Conservation (phyloP, 192 early-diverging fungal genomes). For the Chytriomyces hyalinus region DNA sequence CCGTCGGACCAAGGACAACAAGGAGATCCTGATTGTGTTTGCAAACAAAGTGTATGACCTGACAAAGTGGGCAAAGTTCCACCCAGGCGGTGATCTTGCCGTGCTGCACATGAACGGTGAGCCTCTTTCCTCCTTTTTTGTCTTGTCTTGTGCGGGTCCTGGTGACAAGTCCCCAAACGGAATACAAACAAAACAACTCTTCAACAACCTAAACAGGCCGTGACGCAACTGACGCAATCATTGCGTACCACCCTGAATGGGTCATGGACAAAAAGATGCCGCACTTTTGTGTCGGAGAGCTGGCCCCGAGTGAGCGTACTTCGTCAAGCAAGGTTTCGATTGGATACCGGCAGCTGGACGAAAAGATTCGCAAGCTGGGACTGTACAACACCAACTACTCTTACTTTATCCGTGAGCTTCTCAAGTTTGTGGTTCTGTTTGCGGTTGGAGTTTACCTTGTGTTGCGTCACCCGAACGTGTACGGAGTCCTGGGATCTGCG, state of each 20-base stretch:
- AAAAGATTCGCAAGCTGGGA: conserved; percentile 63
- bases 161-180: too few relatives aligned
- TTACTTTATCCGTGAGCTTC: conserved; percentile 58
- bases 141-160: not conserved
- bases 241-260: conserved; percentile 81
- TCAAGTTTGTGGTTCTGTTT: conserved; percentile 49
- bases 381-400: conserved; percentile 68
- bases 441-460: conserved; percentile 39
- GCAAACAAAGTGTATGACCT: conserved; percentile 88
- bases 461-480: conserved; percentile 33
- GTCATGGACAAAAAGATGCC: conserved; percentile 78
- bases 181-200: not conserved
- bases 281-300: conserved; percentile 80
- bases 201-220: conserved; percentile 33
- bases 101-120: conserved; percentile 84
- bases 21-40: conserved; percentile 81
- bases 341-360: conserved; percentile 72
- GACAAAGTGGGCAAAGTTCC: conserved; percentile 69
- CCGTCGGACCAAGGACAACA: not conserved
- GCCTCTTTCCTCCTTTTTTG: not conserved
- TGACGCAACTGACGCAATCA: conserved; percentile 91
- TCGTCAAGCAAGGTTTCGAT: conserved; percentile 29
- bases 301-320: conserved; percentile 30
- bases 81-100: conserved; percentile 93
- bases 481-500: conserved; percentile 39